Conservation (phyloP, 345 rosid genomes). For the Erodium maritimum region DNA sequence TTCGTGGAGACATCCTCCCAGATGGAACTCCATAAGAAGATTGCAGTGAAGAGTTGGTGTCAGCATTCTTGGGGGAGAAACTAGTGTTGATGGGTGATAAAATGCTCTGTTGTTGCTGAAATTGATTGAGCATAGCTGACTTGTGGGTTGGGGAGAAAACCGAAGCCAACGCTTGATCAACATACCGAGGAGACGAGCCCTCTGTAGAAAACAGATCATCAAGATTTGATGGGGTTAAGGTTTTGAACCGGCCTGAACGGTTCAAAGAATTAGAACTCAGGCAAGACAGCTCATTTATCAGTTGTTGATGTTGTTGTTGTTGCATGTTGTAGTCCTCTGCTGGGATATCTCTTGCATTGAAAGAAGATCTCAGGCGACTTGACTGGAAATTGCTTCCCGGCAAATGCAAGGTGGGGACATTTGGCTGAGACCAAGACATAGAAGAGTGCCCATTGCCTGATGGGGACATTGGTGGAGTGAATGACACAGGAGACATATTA, state of each 20-base stretch:
- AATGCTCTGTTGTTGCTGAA: slow-evolving; percentile 65
- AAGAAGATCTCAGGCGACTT: slow-evolving; percentile 78
- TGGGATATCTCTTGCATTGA: slow-evolving; percentile 64
- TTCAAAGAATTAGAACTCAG: slow-evolving; percentile 39
- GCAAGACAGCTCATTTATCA: slow-evolving; percentile 43
- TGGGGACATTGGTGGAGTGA: slow-evolving; percentile 82
- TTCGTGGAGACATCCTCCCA: slow-evolving; percentile 89
- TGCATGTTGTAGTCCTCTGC: slow-evolving; percentile 46
- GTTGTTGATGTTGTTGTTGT: slow-evolving; percentile 48
- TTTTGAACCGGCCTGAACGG: slow-evolving; percentile 64
- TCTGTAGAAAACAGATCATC: slow-evolving; percentile 61
- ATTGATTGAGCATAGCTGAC: slow-evolving; percentile 44
- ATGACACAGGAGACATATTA: slow-evolving; percentile 69
- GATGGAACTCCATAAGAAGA: slow-evolving; percentile 37
- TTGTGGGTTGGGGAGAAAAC: slow-evolving; percentile 56
- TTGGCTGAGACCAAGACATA: slow-evolving; percentile 77
- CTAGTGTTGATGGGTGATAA: slow-evolving; percentile 65
- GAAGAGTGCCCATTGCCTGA: slow-evolving; percentile 62
- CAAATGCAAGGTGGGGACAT: slow-evolving; percentile 69
- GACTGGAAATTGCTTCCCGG: slow-evolving; percentile 75
- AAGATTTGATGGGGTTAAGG: slow-evolving; percentile 64
- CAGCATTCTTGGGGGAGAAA: slow-evolving; percentile 46
- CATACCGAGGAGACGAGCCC: slow-evolving; percentile 46
- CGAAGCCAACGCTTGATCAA: slow-evolving; percentile 41
- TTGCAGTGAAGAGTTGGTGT: slow-evolving; percentile 43